Evolutionary conservation across 2,329 filamentous ascomycete species (phyloP), one percentile per base, ranked within the genome.

Genomic region (Lasiodiplodia sp.): DNA sequence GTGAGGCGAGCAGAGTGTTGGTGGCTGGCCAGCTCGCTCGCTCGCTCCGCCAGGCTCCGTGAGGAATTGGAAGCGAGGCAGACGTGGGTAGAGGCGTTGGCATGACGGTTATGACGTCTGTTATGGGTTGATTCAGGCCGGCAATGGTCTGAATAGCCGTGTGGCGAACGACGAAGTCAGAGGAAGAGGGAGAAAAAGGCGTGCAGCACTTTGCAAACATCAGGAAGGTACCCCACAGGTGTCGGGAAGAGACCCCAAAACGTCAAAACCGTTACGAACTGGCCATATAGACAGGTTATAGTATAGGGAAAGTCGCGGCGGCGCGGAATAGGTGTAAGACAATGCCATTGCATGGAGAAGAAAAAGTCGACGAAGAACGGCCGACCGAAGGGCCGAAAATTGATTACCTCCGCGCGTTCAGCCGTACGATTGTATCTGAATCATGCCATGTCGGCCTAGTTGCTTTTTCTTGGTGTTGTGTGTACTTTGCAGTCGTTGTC

Each of bases 351-450:
- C 51, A 53, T 23, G n/a, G 51, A 52, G 23, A 11, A 11, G 14
- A 52, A n/a, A 18, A n/a, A 28, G 56, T 23, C 25, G 18, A n/a
- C 38, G 58, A 25, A 18, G n/a, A 63, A 16, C 3, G 23, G 40
- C 40, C 58, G 58, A 51, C 44, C 40, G 18, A 63, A 34, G 16
- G 23, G 21, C 40, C 40, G 40, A 63, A 63, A 23, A 63, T 51
- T 63, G 58, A 63, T 49, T 25, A 49, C 58, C 18, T 23, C 49
- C 40, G 18, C 58, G 58, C 58, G 58, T 63, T 34, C 55, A n/a
- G 55, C 18, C 12, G 55, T 31, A n/a, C 25, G 25, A 14, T 21
- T 31, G 31, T 12, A 25, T 47, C 23, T 51, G 11, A 4, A 21
- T 47, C 44, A 47, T 47, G 44, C n/a, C 44, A 47, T n/a, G 7